phyloP scores from a whole-genome alignment of 2,329 filamentous ascomycete species.

The Apiospora saccharicola region DNA sequence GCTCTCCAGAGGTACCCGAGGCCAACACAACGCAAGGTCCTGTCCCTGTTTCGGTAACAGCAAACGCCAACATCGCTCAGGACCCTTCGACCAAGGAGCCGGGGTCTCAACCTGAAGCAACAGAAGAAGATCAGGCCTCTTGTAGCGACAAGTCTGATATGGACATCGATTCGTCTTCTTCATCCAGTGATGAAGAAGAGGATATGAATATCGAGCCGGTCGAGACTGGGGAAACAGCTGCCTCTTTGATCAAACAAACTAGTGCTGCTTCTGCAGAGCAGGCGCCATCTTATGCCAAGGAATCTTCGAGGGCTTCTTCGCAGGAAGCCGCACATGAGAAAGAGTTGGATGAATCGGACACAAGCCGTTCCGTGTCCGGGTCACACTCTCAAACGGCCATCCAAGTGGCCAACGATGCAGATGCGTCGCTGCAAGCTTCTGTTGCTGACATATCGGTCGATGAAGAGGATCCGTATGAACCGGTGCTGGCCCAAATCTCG shows the following conservation, averaged over 20 bases:
- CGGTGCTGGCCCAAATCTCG: constrained; percentile 31
- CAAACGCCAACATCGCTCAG: neutral
- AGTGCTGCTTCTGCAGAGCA: neutral
- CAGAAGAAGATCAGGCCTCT: constrained; percentile 21
- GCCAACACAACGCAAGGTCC: neutral
- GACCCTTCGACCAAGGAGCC: neutral
- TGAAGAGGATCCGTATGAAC: constrained; percentile 27
- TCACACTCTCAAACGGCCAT: neutral
- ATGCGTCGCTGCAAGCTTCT: constrained; percentile 27
- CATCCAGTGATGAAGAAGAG: constrained; percentile 19
- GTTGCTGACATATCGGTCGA: constrained; percentile 21
- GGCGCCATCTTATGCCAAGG: neutral
- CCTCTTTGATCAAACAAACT: neutral
- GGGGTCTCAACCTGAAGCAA: neutral
- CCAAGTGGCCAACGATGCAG: constrained; percentile 22
- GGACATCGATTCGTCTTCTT: constrained; percentile 28
- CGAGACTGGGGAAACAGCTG: neutral
- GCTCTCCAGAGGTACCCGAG: neutral
- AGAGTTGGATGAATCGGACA: neutral
- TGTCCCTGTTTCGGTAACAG: neutral
- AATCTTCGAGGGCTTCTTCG: neutral
- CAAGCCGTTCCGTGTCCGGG: neutral
- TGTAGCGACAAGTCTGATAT: constrained; percentile 26
- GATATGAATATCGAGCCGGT: constrained; percentile 13
- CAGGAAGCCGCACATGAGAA: neutral